Percentiles rank a stretch among this genome's conserved stretches.
phyloP scores from a whole-genome alignment of 2,329 filamentous ascomycete genomes.

The Venturia carpophila region DNA sequence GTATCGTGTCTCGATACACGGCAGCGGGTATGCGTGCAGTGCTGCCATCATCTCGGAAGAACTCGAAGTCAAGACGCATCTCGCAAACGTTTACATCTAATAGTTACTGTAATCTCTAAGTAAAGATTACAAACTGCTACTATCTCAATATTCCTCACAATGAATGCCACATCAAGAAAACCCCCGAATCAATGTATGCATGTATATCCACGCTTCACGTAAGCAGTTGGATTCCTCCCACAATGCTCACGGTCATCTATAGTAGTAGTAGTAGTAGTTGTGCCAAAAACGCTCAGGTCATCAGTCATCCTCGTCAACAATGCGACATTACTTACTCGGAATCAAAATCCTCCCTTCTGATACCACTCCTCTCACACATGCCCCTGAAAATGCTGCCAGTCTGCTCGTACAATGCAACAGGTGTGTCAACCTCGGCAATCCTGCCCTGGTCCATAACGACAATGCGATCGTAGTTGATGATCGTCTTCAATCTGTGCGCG shows the following conservation, averaged over 20 bases:
- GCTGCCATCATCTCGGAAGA: background rate
- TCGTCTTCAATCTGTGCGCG: constrained; percentile 83
- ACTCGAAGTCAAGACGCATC: too few species aligned
- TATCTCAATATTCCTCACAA: background rate
- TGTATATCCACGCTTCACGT: background rate
- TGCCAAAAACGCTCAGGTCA: background rate
- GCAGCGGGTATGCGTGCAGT: background rate
- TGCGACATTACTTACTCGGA: background rate
- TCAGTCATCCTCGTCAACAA: background rate
- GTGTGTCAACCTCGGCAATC: constrained; percentile 81
- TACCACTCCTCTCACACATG: constrained; percentile 86
- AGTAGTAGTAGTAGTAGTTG: too few species aligned
- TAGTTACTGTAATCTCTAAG: too few species aligned
- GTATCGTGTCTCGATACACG: background rate
- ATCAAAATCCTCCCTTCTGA: constrained; percentile 44
- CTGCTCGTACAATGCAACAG: constrained; percentile 62
- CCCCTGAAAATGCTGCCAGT: constrained; percentile 68
- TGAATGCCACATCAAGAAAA: too few species aligned
- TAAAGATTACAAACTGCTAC: background rate
- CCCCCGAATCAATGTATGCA: background rate
- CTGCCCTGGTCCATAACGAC: constrained; percentile 88
- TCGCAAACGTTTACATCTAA: too few species aligned
- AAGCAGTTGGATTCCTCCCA: background rate
- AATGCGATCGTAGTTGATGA: constrained; percentile 89
- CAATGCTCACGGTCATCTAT: background rate